These are phyloP conservation scores for Gnaphalium uliginosum DNA, from an alignment of 129 eudicot species.

Conservation along the genomic window DNA sequence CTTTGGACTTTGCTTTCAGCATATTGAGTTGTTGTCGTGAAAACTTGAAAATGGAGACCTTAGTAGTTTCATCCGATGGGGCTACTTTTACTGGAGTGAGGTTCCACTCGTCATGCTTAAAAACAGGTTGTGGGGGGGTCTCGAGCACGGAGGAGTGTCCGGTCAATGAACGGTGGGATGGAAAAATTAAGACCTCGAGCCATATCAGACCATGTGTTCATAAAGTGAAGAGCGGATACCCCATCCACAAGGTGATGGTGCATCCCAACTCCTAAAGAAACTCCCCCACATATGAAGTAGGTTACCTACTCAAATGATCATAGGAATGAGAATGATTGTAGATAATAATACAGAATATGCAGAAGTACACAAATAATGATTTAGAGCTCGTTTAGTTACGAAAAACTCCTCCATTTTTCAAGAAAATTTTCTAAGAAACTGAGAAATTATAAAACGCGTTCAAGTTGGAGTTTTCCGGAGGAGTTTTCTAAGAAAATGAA, in stretches of 20 bases:
- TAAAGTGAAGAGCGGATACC: neutral
- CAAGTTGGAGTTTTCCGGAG: no score
- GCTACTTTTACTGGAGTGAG: neutral
- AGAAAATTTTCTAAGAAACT: no score
- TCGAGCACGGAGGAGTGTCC: slow-evolving; percentile 8
- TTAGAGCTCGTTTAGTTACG: no score
- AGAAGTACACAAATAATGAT: no score
- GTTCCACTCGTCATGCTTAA: neutral
- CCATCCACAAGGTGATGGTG: slow-evolving; percentile 3
- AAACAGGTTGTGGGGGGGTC: neutral
- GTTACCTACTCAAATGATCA: neutral
- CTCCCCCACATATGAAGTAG: slow-evolving; percentile 4
- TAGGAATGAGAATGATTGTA: neutral
- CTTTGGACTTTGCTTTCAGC: neutral
- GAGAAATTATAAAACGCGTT: no score
- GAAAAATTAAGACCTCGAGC: neutral
- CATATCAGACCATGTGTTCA: neutral
- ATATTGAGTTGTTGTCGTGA: neutral
- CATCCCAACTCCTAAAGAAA: neutral
- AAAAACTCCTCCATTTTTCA: no score
- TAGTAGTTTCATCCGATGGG: neutral
- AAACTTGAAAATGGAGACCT: neutral
- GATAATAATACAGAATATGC: no score
- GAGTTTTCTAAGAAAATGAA: no score
- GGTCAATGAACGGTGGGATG: neutral